These are phyloP conservation scores for Haberlea rhodopensis DNA, from an alignment of 257 asterid species.

Conservation along the genomic window DNA sequence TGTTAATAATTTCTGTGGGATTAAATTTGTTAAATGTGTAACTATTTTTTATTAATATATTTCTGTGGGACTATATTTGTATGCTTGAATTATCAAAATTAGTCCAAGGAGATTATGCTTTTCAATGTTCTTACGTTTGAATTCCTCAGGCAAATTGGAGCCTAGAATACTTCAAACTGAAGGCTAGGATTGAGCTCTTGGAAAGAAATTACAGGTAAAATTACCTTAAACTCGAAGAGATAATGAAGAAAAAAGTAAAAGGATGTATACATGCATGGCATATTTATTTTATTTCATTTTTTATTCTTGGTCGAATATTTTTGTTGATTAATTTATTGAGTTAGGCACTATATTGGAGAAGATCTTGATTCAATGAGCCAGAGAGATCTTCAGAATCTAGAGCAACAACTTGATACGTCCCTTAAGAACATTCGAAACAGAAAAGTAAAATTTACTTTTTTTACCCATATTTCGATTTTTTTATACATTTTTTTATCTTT, in stretches of 20 bases:
- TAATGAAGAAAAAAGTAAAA: too few relatives aligned
- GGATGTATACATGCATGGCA: neutral
- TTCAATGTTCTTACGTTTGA: neutral
- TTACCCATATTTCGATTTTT: too few relatives aligned
- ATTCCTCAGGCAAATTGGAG: constrained; percentile 49
- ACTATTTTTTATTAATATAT: too few relatives aligned
- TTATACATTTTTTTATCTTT: neutral
- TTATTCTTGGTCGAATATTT: neutral
- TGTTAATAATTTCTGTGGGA: too few relatives aligned
- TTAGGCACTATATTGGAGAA: constrained; percentile 63
- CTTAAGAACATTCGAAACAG: constrained; percentile 53
- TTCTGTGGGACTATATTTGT: too few relatives aligned
- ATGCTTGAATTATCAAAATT: too few relatives aligned
- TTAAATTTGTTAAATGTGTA: too few relatives aligned
- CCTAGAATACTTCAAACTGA: constrained; percentile 55
- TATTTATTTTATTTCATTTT: neutral
- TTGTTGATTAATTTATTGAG: neutral
- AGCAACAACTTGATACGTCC: constrained; percentile 55
- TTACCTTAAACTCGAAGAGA: neutral
- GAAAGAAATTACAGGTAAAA: constrained; percentile 49
- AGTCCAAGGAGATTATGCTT: too few relatives aligned
- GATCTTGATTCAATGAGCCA: constrained; percentile 51
- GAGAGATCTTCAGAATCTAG: constrained; percentile 64
- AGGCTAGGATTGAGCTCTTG: constrained; percentile 57
- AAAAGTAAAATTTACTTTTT: constrained; percentile 42